phyloP scores from a whole-genome alignment of 345 rosid genomes.

The Passiflora organensis region DNA sequence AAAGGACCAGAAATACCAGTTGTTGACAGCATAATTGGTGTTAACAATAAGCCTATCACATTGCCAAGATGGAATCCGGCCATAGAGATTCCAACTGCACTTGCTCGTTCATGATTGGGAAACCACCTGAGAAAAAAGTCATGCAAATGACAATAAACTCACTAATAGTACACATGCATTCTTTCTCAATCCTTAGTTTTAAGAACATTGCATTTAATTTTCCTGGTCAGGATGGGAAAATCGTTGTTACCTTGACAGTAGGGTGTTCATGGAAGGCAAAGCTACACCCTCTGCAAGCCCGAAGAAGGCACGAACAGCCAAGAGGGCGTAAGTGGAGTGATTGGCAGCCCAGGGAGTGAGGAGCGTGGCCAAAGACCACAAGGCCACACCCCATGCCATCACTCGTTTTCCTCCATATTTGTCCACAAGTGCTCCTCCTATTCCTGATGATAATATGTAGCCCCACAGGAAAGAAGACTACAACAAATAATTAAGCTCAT shows the following conservation, averaged over 20 bases:
- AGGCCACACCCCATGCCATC: slow-evolving; percentile 76
- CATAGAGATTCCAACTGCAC: slow-evolving; percentile 89
- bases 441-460: slow-evolving; percentile 77
- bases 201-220: too few relatives aligned
- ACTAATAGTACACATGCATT: too few relatives aligned
- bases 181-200: too few relatives aligned
- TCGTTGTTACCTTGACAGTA: slow-evolving; percentile 58
- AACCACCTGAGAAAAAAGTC: slow-evolving; percentile 52
- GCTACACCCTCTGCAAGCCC: slow-evolving; percentile 97
- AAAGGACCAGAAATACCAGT: slow-evolving; percentile 74
- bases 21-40: slow-evolving; percentile 74
- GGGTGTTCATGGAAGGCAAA: slow-evolving; percentile 78
- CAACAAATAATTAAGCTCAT: neutral
- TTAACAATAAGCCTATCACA: slow-evolving; percentile 65
- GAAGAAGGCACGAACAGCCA: slow-evolving; percentile 73
- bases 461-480: slow-evolving; percentile 96
- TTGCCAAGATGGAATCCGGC: slow-evolving; percentile 97
- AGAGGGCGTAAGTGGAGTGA: slow-evolving; percentile 64
- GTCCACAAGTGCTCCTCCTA: slow-evolving; percentile 88
- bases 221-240: neutral
- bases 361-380: slow-evolving; percentile 89
- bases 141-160: neutral
- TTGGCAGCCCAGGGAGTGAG: slow-evolving; percentile 90
- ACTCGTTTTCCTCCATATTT: slow-evolving; percentile 82
- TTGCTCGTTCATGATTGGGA: slow-evolving; percentile 74